Base-by-base conservation (phyloP, 1,284 basidiomycete genomes). In the Pseudozyma flocculosa region DNA sequence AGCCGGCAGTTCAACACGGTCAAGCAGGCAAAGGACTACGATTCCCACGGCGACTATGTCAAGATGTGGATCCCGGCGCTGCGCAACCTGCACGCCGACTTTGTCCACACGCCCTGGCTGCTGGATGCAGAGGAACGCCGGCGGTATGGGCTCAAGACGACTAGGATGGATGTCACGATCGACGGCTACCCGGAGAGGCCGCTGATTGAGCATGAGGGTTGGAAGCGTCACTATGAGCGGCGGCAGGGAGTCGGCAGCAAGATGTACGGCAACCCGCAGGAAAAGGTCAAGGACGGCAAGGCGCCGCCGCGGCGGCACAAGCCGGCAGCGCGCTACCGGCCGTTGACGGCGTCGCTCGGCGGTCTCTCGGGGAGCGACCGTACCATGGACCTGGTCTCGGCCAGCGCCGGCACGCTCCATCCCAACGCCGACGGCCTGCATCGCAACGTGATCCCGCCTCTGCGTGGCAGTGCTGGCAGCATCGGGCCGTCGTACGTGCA, bases 1-100 rank as follows among this genome's bases (percentile, higher is more conserved):
- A 80, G 78, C 8, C 70, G 83, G 24, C 82, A 83, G 61, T 84
- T 84, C 79, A 84, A 84, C 69, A 82, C 81, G 14, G 80, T 84
- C 75, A 84, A 84, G 72, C 83, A 84, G 68, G 81, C 80, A 8
- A 80, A 80, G 48, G 82, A 83, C 55, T 83, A 83, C 74, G 82
- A 83, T 59, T 72, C 79, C 2, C 52, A 80, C n/a, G 81, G 79
- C 15, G 78, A 81, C 29, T 83, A 83, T 63, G 80, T 83, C 57
- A 77, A 78, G 54, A 71, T 77, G 21, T 84, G 83, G 83, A 69
- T 83, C 2, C 81, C 81, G 0, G 79, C 80, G 45, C 78, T 84
- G 23, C 69, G 77, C 30, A 68, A 76, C 17, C 65, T 83, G 34
- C 76, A 77, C 19, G 38, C 67, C 13, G 53, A 65, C 42, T 65